Evolutionary conservation across 1,284 basidiomycete species (phyloP), one percentile per base, ranked within the genome.

Genomic region (Jaminaea rosea): DNA sequence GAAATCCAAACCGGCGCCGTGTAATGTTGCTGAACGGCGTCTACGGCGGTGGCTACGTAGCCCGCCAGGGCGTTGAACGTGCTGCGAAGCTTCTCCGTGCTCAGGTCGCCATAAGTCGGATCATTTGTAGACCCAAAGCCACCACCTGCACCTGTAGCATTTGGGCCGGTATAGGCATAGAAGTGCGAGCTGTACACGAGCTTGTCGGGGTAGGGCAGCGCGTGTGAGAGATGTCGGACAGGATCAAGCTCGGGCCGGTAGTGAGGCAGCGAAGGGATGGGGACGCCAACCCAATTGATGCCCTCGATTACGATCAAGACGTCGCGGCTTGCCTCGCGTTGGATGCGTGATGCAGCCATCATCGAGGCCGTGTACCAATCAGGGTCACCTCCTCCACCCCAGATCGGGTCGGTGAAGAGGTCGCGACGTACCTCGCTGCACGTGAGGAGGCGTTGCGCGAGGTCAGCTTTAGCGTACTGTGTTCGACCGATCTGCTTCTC

Each of bases 241-340:
- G 49, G 53, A 3, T 29, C 26, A 4, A 55, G 47, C 39, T 47
- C 46, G 9, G 53, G 53, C 31, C 53, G 49, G 7, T 41, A 52
- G 36, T 52, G 53, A 4, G 32, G 26, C 9, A 19, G 19, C n/a
- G 28, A 47, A 2, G 23, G 15, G 2, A 42, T 29, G 13, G 53
- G 53, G 31, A 55, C 48, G n/a, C 53, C 53, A 17, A 55, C 53
- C 10, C n/a, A 55, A 37, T 52, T 55, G 44, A 55, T 52, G 34
- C 49, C 53, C 26, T 52, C 53, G 42, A 55, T 24, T 24, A 55
- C 41, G 45, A 55, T 55, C 24, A 55, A 31, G 15, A 55, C 26
- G 39, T 55, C 48, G 1, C 34, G 29, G 36, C 48, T 52, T 6
- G 50, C 53, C 39, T 55, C 53, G 11, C 53, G 42, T 10, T 47